These are phyloP conservation scores for Nicotiana sylvestris DNA, from an alignment of 257 asterid species.

Conservation along the genomic window DNA sequence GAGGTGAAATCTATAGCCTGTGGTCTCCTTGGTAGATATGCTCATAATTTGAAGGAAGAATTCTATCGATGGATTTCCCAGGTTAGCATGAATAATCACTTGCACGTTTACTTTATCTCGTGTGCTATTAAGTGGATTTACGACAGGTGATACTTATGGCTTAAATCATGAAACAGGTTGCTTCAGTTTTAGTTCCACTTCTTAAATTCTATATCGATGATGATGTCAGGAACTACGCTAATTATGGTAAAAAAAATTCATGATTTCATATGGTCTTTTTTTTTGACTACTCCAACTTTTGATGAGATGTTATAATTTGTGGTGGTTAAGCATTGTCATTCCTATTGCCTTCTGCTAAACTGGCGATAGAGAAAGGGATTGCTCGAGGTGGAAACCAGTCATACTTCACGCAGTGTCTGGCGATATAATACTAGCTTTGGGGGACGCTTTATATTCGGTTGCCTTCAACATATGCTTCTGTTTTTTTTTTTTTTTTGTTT, in stretches of 20 bases:
- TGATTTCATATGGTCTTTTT: constrained; percentile 8
- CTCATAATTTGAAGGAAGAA: not conserved
- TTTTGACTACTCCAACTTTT: not conserved
- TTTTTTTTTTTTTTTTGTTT: too few species aligned
- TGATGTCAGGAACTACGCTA: constrained; percentile 85
- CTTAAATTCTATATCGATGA: constrained; percentile 80
- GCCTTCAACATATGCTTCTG: not conserved
- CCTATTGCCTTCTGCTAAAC: constrained; percentile 72
- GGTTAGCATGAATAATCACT: not conserved
- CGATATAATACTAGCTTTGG: constrained; percentile 60
- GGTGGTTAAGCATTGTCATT: constrained; percentile 73
- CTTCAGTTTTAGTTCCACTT: constrained; percentile 82
- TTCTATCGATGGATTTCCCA: not conserved
- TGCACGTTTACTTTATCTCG: not conserved
- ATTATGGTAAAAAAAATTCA: constrained; percentile 60
- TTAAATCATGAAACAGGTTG: constrained; percentile 51
- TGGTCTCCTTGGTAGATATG: too few species aligned
- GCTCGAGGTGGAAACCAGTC: constrained; percentile 76
- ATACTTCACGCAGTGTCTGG: constrained; percentile 66
- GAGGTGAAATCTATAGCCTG: too few species aligned
- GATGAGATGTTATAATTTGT: constrained; percentile 31
- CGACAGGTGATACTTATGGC: not conserved
- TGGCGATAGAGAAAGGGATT: constrained; percentile 77
- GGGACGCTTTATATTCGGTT: constrained; percentile 79
- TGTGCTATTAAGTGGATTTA: not conserved